Evolutionary conservation across 495 filamentous ascomycete species (phyloP).

Genomic region (Aspergillus cristatus): DNA sequence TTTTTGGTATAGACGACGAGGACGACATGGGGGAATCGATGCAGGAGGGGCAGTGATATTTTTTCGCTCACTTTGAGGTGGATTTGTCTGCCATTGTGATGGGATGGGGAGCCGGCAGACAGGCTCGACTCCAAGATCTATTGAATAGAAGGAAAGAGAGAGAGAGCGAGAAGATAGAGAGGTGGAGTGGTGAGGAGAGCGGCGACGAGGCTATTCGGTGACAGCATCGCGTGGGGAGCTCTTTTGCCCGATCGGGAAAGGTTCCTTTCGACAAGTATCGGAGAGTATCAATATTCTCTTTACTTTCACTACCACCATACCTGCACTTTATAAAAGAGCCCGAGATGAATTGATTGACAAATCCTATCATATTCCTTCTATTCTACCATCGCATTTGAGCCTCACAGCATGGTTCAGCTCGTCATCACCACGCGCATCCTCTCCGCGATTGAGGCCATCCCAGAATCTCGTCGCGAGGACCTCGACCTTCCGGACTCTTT

Average conservation of each 20-base stretch:
- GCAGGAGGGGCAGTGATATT: not conserved
- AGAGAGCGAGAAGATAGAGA: not conserved
- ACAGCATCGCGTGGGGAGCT: slow-evolving; percentile 17
- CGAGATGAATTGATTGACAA: not conserved
- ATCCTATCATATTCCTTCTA: too few relatives aligned
- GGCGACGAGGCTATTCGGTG: slow-evolving; percentile 4
- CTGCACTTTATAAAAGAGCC: too few relatives aligned
- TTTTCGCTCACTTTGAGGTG: slow-evolving; percentile 5
- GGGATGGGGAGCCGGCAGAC: not conserved
- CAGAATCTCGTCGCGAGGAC: slow-evolving; percentile 18
- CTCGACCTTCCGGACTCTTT: slow-evolving; percentile 30
- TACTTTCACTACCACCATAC: too few relatives aligned
- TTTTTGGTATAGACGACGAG: not conserved
- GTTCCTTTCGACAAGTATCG: too few relatives aligned
- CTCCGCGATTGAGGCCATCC: slow-evolving; percentile 46
- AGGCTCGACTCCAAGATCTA: not conserved
- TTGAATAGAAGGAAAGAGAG: not conserved
- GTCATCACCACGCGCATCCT: slow-evolving; percentile 63
- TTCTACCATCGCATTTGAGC: too few relatives aligned
- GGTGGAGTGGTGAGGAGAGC: slow-evolving; percentile 13
- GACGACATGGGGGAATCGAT: not conserved
- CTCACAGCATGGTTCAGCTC: slow-evolving; percentile 87
- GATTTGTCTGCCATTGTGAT: slow-evolving; percentile 15
- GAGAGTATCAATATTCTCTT: too few relatives aligned
- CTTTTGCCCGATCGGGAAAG: slow-evolving; percentile 17